These are phyloP conservation scores for Deinandra increscens DNA, from an alignment of 129 eudicot genomes.

Conservation along the genomic window DNA sequence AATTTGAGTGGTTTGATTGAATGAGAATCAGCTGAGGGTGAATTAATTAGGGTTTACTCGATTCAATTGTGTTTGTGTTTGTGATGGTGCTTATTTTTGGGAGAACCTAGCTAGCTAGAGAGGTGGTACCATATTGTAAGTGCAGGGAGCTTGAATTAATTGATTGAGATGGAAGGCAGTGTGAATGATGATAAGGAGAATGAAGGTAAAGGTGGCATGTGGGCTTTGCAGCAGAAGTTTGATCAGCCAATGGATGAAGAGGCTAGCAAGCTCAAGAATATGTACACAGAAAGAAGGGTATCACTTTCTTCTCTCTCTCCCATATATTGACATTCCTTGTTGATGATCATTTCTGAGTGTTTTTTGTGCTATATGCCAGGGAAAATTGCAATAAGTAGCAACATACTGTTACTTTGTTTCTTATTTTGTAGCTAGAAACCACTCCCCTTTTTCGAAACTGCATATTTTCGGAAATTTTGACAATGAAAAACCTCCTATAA, in stretches of 20 bases:
- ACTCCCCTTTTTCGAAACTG: background rate
- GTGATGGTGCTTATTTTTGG: background rate
- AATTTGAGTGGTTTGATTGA: conserved; percentile 10
- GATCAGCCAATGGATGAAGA: conserved; percentile 97
- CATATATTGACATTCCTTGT: background rate
- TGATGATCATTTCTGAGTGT: background rate
- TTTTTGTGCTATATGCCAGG: background rate
- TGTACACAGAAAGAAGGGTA: conserved; percentile 64
- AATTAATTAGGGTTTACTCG: conserved; percentile 19
- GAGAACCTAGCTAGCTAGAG: no score
- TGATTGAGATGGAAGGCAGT: conserved; percentile 39
- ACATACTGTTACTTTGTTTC: background rate
- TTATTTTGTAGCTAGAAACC: background rate
- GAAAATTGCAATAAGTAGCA: background rate
- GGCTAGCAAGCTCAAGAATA: conserved; percentile 60
- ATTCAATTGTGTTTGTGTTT: background rate
- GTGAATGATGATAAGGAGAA: conserved; percentile 34
- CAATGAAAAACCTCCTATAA: background rate
- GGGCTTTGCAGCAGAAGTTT: conserved; percentile 83
- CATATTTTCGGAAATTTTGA: background rate
- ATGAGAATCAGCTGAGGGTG: conserved; percentile 5
- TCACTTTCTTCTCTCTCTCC: background rate
- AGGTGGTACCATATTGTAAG: background rate
- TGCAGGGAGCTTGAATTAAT: background rate
- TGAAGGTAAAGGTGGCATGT: conserved; percentile 64